Percentiles rank a stretch among this genome's conserved stretches.
Conservation (phyloP, 129 eudicot species). For the Scalesia atractyloides region DNA sequence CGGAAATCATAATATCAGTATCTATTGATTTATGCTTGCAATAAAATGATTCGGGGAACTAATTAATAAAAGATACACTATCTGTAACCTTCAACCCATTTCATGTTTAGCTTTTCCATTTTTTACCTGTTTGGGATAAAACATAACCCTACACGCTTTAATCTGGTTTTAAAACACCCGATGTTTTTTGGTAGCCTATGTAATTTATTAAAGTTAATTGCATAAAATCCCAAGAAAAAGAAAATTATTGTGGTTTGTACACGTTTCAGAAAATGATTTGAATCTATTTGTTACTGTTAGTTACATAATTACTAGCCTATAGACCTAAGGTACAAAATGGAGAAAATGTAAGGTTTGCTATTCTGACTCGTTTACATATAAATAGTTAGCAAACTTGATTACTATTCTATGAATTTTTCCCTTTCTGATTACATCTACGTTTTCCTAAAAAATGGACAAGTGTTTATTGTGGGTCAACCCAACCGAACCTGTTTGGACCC, state of each 20-base stretch:
- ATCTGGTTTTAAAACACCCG: background rate
- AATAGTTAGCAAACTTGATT: no score
- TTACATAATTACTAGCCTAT: no score
- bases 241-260: background rate
- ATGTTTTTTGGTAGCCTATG: background rate
- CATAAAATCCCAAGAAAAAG: background rate
- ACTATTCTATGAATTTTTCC: no score
- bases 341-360: background rate
- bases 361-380: background rate
- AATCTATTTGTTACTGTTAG: no score
- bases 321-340: background rate
- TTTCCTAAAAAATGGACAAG: background rate
- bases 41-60: background rate
- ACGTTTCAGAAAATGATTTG: no score
- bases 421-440: background rate
- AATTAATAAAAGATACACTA: background rate
- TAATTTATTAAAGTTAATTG: background rate
- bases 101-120: background rate
- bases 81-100: background rate
- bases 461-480: background rate
- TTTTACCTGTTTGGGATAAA: background rate
- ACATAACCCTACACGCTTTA: background rate
- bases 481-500: background rate
- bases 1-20: background rate
- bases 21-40: background rate